A percentile compares a stretch with the other conserved stretches of the same genome.
phyloP scores from a whole-genome alignment of 805 yeast genomes.

The Groenewaldozyma tartarivorans region DNA sequence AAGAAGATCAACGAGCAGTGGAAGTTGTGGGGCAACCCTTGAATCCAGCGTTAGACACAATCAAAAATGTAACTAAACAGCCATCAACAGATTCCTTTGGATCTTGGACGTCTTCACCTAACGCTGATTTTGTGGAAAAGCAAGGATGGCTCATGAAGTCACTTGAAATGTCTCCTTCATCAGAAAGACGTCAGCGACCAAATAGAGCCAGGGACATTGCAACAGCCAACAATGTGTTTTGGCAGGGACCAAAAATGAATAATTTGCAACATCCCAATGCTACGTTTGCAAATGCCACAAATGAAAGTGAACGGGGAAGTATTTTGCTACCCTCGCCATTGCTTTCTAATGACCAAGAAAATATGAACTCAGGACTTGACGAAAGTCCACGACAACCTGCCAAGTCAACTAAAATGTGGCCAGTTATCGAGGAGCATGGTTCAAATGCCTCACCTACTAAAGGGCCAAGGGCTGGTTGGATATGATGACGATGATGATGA shows the following conservation, averaged over 20 bases:
- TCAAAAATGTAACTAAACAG: conserved; percentile 6
- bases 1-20: background rate
- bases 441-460: no score
- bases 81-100: conserved; percentile 17
- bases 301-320: background rate
- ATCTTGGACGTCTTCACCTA: conserved; percentile 15
- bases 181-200: background rate
- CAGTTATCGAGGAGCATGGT: no score
- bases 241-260: no score
- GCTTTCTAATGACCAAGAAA: background rate
- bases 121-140: conserved; percentile 20
- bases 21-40: no score
- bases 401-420: no score
- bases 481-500: no score
- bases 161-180: conserved; percentile 1
- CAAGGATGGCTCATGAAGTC: conserved; percentile 18
- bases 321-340: background rate
- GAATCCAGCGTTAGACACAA: background rate
- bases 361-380: no score
- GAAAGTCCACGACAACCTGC: no score
- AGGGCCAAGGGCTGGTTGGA: no score
- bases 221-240: no score
- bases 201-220: no score
- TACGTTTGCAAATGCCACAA: background rate
- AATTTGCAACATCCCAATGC: no score